phyloP scores from a whole-genome alignment of 2,329 filamentous ascomycete genomes.

The Colletotrichum spaethianum region DNA sequence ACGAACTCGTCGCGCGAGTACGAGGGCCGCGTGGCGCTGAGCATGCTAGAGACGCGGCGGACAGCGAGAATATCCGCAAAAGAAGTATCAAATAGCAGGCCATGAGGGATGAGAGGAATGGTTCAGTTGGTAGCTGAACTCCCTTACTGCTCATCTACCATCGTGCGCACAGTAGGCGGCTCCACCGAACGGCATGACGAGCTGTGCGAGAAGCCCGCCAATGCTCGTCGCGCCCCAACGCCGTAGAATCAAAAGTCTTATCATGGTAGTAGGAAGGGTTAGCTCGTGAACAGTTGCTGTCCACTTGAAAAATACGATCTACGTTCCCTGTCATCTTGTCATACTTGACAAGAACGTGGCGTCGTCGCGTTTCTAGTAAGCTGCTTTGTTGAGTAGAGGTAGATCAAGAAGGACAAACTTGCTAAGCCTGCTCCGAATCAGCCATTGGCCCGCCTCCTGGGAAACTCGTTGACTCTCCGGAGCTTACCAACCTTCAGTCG shows the following conservation, averaged over 20 bases:
- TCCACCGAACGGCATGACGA: background rate
- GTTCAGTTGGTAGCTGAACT: background rate
- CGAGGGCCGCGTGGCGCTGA: background rate
- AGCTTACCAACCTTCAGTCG: no score
- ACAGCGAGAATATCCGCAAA: background rate
- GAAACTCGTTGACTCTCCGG: no score
- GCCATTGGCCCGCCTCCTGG: no score
- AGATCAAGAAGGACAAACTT: no score
- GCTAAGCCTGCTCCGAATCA: no score
- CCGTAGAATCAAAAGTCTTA: background rate
- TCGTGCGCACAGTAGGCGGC: background rate
- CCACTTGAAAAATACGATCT: background rate
- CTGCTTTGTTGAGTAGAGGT: no score
- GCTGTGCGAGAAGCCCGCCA: background rate
- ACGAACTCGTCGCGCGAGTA: conserved; percentile 15
- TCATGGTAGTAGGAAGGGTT: background rate
- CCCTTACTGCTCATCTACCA: background rate
- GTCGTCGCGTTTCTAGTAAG: no score
- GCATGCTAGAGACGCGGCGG: background rate
- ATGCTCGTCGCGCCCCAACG: background rate
- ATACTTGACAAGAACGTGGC: no score
- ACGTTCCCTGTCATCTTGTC: no score
- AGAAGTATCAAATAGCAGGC: background rate
- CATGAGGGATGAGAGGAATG: background rate
- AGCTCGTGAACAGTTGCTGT: background rate